Conservation (phyloP, 495 filamentous ascomycete genomes). For the Pyrenopolyporus hunteri region DNA sequence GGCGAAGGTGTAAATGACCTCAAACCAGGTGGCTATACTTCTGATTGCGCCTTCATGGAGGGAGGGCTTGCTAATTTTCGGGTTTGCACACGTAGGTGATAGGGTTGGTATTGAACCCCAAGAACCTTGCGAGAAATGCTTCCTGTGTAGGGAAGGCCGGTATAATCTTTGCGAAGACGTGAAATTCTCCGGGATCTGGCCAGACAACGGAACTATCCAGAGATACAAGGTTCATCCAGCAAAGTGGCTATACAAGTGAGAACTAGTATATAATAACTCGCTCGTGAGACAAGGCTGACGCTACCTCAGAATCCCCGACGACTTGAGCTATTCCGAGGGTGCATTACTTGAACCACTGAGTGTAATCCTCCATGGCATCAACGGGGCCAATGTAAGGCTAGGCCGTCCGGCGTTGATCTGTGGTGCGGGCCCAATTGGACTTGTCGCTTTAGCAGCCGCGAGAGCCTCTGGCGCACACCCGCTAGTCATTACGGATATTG, state of each 20-base stretch:
- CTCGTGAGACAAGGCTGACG: constrained; percentile 4
- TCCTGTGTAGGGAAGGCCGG: constrained; percentile 52
- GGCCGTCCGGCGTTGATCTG: constrained; percentile 51
- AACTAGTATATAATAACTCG: not conserved
- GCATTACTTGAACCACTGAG: constrained; percentile 58
- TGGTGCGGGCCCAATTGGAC: constrained; percentile 58
- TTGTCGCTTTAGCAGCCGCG: constrained; percentile 57
- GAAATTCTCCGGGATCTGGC: constrained; percentile 62
- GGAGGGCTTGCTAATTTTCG: not conserved
- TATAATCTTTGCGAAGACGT: constrained; percentile 59
- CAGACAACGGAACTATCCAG: constrained; percentile 62
- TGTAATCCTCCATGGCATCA: constrained; percentile 55
- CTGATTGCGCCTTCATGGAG: not conserved
- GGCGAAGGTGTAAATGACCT: constrained; percentile 52
- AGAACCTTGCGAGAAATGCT: constrained; percentile 54
- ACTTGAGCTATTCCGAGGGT: constrained; percentile 52
- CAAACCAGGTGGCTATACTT: constrained; percentile 40
- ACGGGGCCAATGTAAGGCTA: constrained; percentile 47
- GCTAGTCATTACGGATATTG: constrained; percentile 67
- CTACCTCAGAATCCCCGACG: constrained; percentile 45
- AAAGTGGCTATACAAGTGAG: constrained; percentile 54
- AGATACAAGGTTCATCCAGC: constrained; percentile 64
- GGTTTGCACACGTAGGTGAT: constrained; percentile 44
- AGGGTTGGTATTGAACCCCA: constrained; percentile 58
- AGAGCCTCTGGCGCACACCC: constrained; percentile 68